Evolutionary conservation across 2,329 filamentous ascomycete species (phyloP).

Genomic region (Endoconidiophora polonica): DNA sequence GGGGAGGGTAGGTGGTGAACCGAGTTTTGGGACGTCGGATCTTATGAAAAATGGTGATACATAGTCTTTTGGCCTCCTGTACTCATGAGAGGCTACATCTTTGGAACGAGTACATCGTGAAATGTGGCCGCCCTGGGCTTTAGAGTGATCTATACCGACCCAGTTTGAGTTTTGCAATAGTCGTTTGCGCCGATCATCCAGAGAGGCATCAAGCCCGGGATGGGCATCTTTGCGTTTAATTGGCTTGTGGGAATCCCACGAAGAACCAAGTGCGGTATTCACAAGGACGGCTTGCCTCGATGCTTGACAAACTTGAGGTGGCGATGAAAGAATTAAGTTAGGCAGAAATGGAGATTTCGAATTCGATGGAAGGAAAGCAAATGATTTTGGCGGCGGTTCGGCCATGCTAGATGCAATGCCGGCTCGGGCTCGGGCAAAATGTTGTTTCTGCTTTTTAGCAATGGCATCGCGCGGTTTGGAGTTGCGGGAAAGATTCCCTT

Average conservation of each 20-base stretch:
- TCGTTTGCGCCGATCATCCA: conserved; percentile 1
- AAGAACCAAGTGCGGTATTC: background rate
- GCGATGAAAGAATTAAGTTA: background rate
- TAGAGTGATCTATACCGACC: background rate
- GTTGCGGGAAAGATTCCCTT: conserved; percentile 23
- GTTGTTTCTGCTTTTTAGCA: conserved; percentile 21
- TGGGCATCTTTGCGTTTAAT: background rate
- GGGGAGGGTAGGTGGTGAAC: no score
- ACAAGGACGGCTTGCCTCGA: background rate
- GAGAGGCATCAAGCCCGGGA: background rate
- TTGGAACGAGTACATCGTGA: no score
- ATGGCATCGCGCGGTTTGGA: conserved; percentile 20
- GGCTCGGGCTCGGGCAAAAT: conserved; percentile 19
- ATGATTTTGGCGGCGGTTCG: background rate
- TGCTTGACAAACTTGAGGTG: background rate
- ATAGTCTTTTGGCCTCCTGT: background rate
- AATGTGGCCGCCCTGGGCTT: background rate
- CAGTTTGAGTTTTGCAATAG: conserved; percentile 1
- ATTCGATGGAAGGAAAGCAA: conserved; percentile 1
- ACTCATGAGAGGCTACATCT: background rate
- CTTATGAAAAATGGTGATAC: conserved; percentile 2
- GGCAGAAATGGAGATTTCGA: background rate
- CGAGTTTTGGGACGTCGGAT: background rate
- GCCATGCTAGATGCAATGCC: background rate
- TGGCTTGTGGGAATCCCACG: background rate